A percentile compares a stretch with the other conserved stretches of the same genome.
Conservation (phyloP, 495 filamentous ascomycete species). For the Patellaria atrata region DNA sequence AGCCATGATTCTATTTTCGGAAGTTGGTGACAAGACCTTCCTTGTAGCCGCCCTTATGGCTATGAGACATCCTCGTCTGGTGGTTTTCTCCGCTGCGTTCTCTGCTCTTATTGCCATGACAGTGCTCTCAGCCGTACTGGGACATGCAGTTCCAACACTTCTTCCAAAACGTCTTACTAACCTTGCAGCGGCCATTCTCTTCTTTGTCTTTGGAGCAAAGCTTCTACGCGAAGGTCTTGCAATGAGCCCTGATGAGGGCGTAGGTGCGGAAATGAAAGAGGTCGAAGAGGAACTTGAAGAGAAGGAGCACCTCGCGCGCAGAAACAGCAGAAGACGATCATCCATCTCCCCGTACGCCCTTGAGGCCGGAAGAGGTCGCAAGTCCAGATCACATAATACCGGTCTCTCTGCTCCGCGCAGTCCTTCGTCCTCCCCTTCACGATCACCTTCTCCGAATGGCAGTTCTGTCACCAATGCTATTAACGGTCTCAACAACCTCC, state of each 20-base stretch:
- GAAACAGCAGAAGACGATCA: slow-evolving; percentile 38
- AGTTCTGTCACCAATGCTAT: slow-evolving; percentile 26
- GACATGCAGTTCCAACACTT: slow-evolving; percentile 81
- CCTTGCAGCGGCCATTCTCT: slow-evolving; percentile 68
- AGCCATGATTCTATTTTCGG: slow-evolving; percentile 95
- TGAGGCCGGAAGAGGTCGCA: slow-evolving; percentile 44
- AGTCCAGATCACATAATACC: slow-evolving; percentile 44
- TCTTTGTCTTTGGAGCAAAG: slow-evolving; percentile 76
- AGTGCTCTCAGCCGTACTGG: slow-evolving; percentile 86
- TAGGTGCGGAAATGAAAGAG: slow-evolving; percentile 90
- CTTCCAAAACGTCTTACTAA: slow-evolving; percentile 81
- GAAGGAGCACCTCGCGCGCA: slow-evolving; percentile 52
- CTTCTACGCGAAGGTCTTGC: slow-evolving; percentile 76
- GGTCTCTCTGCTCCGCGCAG: slow-evolving; percentile 46
- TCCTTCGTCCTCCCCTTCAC: slow-evolving; percentile 44
- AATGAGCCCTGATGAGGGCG: slow-evolving; percentile 79
- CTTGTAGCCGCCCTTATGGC: slow-evolving; percentile 95
- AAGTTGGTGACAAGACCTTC: slow-evolving; percentile 98
- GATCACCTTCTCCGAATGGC: slow-evolving; percentile 40
- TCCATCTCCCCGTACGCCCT: slow-evolving; percentile 48
- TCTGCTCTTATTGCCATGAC: slow-evolving; percentile 86
- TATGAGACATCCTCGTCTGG: slow-evolving; percentile 87
- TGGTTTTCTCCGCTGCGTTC: slow-evolving; percentile 92
- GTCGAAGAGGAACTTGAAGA: slow-evolving; percentile 91
- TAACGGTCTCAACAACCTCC: slow-evolving; percentile 67